Percentiles rank a stretch among this genome's conserved stretches.
phyloP scores from a whole-genome alignment of 805 yeast genomes.

The Lipomyces yamanashiensis region DNA sequence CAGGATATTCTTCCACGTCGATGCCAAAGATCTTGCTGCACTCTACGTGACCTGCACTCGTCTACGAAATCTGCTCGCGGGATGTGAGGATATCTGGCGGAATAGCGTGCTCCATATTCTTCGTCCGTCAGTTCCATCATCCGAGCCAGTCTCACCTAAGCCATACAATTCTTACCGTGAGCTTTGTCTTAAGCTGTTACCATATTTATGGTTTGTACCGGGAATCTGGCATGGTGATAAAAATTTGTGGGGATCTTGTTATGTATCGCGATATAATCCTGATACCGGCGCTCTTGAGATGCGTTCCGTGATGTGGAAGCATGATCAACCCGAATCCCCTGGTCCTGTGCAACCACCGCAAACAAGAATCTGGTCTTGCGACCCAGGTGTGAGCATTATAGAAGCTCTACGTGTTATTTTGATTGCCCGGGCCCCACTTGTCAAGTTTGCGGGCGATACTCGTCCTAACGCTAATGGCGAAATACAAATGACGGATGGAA shows the following conservation, averaged over 20 bases:
- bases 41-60: slow-evolving; percentile 29
- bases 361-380: slow-evolving; percentile 4
- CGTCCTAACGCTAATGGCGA: slow-evolving; percentile 26
- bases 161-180: slow-evolving; percentile 34
- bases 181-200: slow-evolving; percentile 29
- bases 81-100: slow-evolving; percentile 36
- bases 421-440: slow-evolving; percentile 16
- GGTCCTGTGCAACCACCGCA: slow-evolving; percentile 6
- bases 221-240: slow-evolving; percentile 42
- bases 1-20: too few species aligned
- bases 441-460: slow-evolving; percentile 11
- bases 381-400: too few species aligned
- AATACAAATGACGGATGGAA: slow-evolving; percentile 12
- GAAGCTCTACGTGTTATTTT: too few species aligned
- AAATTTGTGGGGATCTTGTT: slow-evolving; percentile 37
- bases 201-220: slow-evolving; percentile 39
- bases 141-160: slow-evolving; percentile 3
- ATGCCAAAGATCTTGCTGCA: neutral
- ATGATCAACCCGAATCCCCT: slow-evolving; percentile 3
- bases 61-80: slow-evolving; percentile 13
- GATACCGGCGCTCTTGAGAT: slow-evolving; percentile 33
- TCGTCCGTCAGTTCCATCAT: slow-evolving; percentile 15
- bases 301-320: slow-evolving; percentile 27
- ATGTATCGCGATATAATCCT: slow-evolving; percentile 35
- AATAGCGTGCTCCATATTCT: slow-evolving; percentile 17